Base-by-base conservation (phyloP, 1,284 basidiomycete genomes). In the Mycena sp. region DNA sequence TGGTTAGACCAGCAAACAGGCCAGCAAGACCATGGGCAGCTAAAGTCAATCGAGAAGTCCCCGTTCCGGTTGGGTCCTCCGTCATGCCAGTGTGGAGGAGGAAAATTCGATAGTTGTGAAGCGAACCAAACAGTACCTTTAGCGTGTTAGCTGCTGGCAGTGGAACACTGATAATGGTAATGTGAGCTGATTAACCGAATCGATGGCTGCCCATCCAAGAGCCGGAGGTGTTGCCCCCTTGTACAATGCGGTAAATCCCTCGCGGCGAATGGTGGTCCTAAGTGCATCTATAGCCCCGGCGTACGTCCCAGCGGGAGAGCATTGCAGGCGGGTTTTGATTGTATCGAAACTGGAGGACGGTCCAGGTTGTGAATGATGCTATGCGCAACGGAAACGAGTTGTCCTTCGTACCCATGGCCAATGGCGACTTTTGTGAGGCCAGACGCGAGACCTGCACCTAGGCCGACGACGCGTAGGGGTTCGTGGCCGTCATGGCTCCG, bases 201-300 rank as follows among this genome's bases (percentile, higher is more conserved):
- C 92, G 44, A 91, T 89, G 40, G 88, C 82, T 9, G 89, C 87
- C 92, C 91, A 93, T 2, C 90, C 91, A 4, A 93, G 78, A 19
- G 90, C 89, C 2, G 91, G 92, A 6, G 91, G 89, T 1, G 88
- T 87, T 10, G 87, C 88, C 16, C 90, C 90, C 77, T 90, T 90
- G 79, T 90, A 90, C 23, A 90, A 77, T 6, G 87, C 88, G 54
- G 83, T 69, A 37, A 83, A 61, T 25, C 84, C 84, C 82, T 94
- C 92, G 41, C 86, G 86, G 53, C 84, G 80, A 14, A 92, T 76
- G 6, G 87, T 88, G 67, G 86, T 85, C 41, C 80, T 71, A 26
- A 93, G 76, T 62, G 88, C 90, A 69, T 93, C 90, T 16, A 91
- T 68, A 3, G 91, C 88, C 25, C 88, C 86, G 25, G 14, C 32